A percentile compares a stretch with the other conserved stretches of the same genome.
Evolutionary conservation across 108 stramenopile species (phyloP).

Genomic region (Phaeodactylum tricornutum): DNA sequence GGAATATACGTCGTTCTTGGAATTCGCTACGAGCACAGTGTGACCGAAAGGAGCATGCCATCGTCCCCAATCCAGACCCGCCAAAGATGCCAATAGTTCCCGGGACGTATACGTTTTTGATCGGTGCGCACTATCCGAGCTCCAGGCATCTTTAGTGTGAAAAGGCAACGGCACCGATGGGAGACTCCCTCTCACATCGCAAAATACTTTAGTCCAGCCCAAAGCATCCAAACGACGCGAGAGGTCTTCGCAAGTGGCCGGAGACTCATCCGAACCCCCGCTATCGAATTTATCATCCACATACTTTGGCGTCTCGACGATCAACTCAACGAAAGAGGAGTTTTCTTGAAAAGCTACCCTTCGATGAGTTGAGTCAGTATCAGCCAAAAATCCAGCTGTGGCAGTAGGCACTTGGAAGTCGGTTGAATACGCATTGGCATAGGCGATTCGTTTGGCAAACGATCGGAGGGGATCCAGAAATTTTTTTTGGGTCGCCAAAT

Average conservation of each 20-base stretch:
- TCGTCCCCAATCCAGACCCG: background rate
- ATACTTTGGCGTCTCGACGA: conserved; percentile 4
- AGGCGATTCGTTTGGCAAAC: conserved; percentile 71
- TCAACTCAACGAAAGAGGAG: conserved; percentile 7
- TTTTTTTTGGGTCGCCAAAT: conserved; percentile 25
- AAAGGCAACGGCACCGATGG: conserved; percentile 10
- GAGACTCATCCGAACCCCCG: no score
- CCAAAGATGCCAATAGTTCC: conserved; percentile 20
- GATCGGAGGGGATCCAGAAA: conserved; percentile 48
- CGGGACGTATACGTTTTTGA: conserved; percentile 20
- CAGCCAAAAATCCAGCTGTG: conserved; percentile 69
- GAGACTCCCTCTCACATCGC: conserved; percentile 51
- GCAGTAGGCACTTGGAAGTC: conserved; percentile 75
- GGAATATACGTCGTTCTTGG: conserved; percentile 32
- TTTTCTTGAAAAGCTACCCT: background rate
- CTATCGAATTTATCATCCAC: no score
- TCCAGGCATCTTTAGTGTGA: conserved; percentile 1
- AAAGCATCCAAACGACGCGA: conserved; percentile 48
- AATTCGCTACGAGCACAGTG: conserved; percentile 60
- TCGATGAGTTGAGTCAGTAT: conserved; percentile 43
- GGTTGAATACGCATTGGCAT: conserved; percentile 66
- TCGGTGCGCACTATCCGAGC: background rate
- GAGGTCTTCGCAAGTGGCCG: no score
- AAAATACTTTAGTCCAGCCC: conserved; percentile 75
- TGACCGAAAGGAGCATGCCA: conserved; percentile 53